These are phyloP conservation scores for Heliocybe sulcata DNA, from an alignment of 1,284 basidiomycete species.

Conservation along the genomic window DNA sequence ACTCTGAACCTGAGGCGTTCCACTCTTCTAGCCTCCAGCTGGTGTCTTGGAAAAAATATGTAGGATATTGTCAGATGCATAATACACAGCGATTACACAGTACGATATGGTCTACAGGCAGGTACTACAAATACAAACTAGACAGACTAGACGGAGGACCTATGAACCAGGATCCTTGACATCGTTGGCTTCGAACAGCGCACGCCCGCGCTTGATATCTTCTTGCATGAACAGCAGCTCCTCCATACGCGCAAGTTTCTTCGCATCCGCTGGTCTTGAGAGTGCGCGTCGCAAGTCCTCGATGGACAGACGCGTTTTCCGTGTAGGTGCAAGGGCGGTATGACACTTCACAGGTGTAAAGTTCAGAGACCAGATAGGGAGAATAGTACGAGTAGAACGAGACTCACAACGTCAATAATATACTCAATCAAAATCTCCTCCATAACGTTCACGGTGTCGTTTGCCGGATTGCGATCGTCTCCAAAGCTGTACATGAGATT, in stretches of 20 bases:
- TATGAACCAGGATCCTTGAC: constrained; percentile 44
- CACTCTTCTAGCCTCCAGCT: no score
- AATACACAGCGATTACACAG: neutral
- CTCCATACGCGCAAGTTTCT: constrained; percentile 85
- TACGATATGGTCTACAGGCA: neutral
- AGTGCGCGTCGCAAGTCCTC: constrained; percentile 76
- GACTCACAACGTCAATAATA: constrained; percentile 76
- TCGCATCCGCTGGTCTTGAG: constrained; percentile 72
- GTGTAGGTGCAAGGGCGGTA: constrained; percentile 58
- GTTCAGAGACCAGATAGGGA: constrained; percentile 5
- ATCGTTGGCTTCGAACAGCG: constrained; percentile 68
- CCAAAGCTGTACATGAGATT: constrained; percentile 95
- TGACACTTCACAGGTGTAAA: constrained; percentile 46
- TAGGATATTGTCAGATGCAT: neutral
- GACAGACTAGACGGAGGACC: constrained; percentile 12
- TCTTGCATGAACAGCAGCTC: constrained; percentile 88
- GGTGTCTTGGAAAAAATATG: no score
- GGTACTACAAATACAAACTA: neutral
- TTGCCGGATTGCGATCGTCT: constrained; percentile 82
- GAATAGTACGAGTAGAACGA: constrained; percentile 5
- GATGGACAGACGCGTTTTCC: constrained; percentile 67
- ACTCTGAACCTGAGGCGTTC: no score
- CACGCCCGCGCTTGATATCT: constrained; percentile 83
- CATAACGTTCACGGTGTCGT: constrained; percentile 86
- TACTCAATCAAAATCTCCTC: constrained; percentile 92